phyloP scores from a whole-genome alignment of 495 filamentous ascomycete species.

The Xanthoparmelia taractica region DNA sequence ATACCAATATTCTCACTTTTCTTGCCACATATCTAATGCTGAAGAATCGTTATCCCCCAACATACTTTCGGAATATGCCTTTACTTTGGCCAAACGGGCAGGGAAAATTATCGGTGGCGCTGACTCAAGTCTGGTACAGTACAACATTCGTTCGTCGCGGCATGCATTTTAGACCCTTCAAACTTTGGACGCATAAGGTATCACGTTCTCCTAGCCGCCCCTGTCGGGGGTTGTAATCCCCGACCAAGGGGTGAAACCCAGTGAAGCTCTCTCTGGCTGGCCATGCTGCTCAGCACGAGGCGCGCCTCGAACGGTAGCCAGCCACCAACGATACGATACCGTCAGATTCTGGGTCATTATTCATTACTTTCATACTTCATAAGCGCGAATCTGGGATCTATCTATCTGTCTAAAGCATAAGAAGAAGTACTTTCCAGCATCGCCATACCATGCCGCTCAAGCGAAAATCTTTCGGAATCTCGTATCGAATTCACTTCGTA shows the following conservation, averaged over 20 bases:
- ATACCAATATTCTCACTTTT: not conserved
- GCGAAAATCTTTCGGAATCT: conserved; percentile 57
- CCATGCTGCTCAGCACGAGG: not conserved
- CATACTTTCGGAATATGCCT: not conserved
- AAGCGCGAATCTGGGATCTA: not conserved
- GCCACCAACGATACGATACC: not conserved
- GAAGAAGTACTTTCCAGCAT: not conserved
- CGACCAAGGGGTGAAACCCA: not conserved
- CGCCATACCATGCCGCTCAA: conserved; percentile 14
- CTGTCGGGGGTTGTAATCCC: not conserved
- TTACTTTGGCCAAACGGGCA: not conserved
- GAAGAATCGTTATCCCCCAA: too few species aligned
- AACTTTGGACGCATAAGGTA: too few species aligned
- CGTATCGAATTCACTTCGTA: conserved; percentile 54
- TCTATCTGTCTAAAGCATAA: not conserved
- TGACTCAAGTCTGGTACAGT: not conserved
- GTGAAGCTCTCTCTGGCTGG: too few species aligned
- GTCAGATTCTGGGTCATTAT: not conserved
- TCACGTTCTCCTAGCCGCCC: too few species aligned
- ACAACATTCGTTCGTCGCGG: not conserved
- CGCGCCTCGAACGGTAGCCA: not conserved
- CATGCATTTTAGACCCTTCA: not conserved
- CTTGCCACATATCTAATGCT: not conserved
- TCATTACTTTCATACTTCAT: not conserved
- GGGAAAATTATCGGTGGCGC: not conserved